These are phyloP conservation scores for Polyporus arcularius DNA, from an alignment of 768 basidiomycete genomes.

Conservation along the genomic window DNA sequence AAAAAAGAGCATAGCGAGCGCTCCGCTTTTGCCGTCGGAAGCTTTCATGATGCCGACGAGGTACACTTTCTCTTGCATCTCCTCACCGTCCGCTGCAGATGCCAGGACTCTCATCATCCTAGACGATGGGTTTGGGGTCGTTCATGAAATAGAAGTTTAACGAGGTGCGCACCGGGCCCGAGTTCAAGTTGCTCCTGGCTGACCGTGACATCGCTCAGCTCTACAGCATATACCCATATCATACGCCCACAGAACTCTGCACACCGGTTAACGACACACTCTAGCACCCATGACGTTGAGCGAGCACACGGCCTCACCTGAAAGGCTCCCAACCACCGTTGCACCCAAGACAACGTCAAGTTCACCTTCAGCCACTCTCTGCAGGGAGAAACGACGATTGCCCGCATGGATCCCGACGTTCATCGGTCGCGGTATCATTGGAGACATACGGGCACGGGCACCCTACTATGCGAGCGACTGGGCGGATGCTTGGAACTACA, in stretches of 20 bases:
- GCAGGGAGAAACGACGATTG: background rate
- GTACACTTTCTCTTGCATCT: too few relatives aligned
- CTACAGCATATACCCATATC: background rate
- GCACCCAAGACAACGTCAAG: background rate
- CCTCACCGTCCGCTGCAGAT: too few relatives aligned
- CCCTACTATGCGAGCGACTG: slow-evolving; percentile 89
- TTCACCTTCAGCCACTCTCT: slow-evolving; percentile 16
- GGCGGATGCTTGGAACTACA: slow-evolving; percentile 90
- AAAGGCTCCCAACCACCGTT: background rate
- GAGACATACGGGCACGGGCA: slow-evolving; percentile 67
- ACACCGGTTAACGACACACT: background rate
- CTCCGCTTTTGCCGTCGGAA: too few relatives aligned
- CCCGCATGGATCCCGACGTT: slow-evolving; percentile 6
- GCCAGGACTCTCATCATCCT: too few relatives aligned
- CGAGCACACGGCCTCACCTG: background rate
- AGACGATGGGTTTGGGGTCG: background rate
- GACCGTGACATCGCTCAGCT: background rate
- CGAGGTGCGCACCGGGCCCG: background rate
- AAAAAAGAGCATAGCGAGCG: too few relatives aligned
- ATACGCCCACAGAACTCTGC: background rate
- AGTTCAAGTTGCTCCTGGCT: background rate
- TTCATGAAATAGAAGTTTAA: background rate
- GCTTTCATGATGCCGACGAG: too few relatives aligned
- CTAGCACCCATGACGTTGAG: background rate
- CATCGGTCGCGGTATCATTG: slow-evolving; percentile 60